These are phyloP conservation scores for Cryomyces minteri DNA, from an alignment of 495 filamentous ascomycete genomes.

Conservation along the genomic window DNA sequence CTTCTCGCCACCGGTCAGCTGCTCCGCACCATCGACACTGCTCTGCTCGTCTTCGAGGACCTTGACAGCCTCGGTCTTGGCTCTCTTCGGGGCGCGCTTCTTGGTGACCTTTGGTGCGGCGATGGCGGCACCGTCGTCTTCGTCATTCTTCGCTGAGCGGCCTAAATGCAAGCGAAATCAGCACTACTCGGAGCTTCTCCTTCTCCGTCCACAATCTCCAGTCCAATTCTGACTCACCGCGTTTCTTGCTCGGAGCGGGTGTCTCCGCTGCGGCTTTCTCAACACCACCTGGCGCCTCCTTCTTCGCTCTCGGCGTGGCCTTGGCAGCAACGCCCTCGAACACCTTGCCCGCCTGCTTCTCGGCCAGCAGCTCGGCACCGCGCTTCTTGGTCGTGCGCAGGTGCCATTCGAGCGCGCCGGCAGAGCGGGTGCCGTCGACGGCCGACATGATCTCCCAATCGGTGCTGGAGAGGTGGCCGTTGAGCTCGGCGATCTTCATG, in stretches of 20 bases:
- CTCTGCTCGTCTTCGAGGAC: too few species aligned
- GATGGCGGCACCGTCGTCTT: too few species aligned
- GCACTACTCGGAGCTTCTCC: too few species aligned
- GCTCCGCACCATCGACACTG: too few species aligned
- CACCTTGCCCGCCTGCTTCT: background rate
- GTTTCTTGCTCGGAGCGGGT: background rate
- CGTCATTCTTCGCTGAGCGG: too few species aligned
- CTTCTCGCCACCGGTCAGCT: too few species aligned
- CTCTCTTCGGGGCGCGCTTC: too few species aligned
- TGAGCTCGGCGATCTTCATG: background rate
- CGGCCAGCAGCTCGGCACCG: background rate
- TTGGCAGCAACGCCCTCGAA: background rate
- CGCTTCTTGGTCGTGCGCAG: background rate
- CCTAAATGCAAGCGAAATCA: too few species aligned
- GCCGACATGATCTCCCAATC: constrained; percentile 8
- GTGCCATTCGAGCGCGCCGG: constrained; percentile 5
- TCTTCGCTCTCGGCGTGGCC: background rate
- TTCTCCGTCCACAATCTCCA: background rate
- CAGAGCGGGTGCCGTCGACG: constrained; percentile 6
- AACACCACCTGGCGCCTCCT: background rate
- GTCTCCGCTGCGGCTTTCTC: background rate
- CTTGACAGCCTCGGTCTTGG: too few species aligned
- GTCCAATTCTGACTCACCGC: background rate
- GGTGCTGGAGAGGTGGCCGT: background rate
- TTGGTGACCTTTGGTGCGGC: too few species aligned